Base-by-base conservation (phyloP, 2,329 filamentous ascomycete genomes). In the Ceratocystiopsis brevicomis region DNA sequence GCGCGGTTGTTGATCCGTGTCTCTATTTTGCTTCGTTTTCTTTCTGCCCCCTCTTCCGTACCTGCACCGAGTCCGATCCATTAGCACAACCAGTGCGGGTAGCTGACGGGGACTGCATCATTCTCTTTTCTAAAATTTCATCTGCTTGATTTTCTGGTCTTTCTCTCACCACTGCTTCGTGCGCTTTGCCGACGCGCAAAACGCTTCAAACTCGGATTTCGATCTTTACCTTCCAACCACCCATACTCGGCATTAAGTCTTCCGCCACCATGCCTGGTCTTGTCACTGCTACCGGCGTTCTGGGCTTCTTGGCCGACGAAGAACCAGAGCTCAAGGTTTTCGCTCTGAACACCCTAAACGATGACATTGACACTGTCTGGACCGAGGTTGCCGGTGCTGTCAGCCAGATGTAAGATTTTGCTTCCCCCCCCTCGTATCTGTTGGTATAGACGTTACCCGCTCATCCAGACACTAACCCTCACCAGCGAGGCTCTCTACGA, bases 281-380 rank as follows among this genome's bases (percentile, higher is more conserved):
- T 59, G 84, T 87, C 57, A 95, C 88, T 53, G 90, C 90, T 52
- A 88, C 84, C 52, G 90, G 90, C 61, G 78, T 98, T 47, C 76
- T 98, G 59, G 88, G 86, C 66, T 95, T 95, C 62, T 75, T 98
- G 49, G 81, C 85, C 52, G 90, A 98, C 59, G 86, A 92, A 54
- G 90, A 96, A 64, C 75, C 82, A 45, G 85, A 93, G 63, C 78
- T 98, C 62, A 87, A 86, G 69, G 77, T 88, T 53, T 98, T 95
- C 60, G 90, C 90, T 51, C 71, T 98, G 52, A 83, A 94, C 66
- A 87, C 84, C 52, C 75, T 98, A 56, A 94, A 98, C 64, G 82
- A 90, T 54, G 83, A 96, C 58, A 93, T 98, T 55, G 87, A 96
- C 61, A 81, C 88, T 50, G 76, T 98, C 53, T 98, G 90, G 90